phyloP scores from a whole-genome alignment of 257 asterid species.

The Prunella vulgaris region DNA sequence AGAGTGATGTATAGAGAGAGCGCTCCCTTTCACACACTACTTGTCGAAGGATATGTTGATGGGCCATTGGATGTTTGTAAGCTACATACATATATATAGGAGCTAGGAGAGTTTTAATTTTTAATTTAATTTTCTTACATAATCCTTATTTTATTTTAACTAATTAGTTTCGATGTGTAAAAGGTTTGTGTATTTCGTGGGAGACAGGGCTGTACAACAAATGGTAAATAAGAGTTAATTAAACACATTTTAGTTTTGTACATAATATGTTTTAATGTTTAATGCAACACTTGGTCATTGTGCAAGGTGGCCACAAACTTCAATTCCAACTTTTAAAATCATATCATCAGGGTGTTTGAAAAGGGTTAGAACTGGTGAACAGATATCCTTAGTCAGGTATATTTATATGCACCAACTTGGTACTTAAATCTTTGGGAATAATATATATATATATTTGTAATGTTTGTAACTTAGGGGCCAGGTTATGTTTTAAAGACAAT shows the following conservation, averaged over 20 bases:
- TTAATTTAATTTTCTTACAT: background rate
- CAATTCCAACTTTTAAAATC: constrained; percentile 65
- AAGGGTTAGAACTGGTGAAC: constrained; percentile 64
- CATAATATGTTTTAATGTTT: too few relatives aligned
- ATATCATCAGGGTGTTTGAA: constrained; percentile 53
- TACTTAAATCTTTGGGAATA: background rate
- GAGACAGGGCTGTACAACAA: constrained; percentile 62
- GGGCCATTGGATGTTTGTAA: constrained; percentile 92
- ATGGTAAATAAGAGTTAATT: constrained; percentile 44
- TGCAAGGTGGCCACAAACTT: constrained; percentile 88
- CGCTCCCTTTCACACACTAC: constrained; percentile 73
- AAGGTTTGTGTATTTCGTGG: constrained; percentile 82
- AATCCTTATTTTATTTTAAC: constrained; percentile 1
- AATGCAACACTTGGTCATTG: constrained; percentile 3
- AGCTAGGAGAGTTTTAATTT: constrained; percentile 7
- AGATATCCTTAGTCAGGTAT: constrained; percentile 81
- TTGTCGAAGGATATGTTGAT: constrained; percentile 88
- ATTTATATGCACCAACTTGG: constrained; percentile 7
- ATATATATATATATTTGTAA: too few relatives aligned
- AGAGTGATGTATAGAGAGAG: constrained; percentile 91
- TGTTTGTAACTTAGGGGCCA: too few relatives aligned
- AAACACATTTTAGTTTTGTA: background rate
- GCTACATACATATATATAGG: constrained; percentile 25
- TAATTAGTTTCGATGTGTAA: constrained; percentile 6
- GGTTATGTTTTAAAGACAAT: too few relatives aligned